Evolutionary conservation across 352 stramenopile species (phyloP).

Genomic region (Globisporangium cystogenes): DNA sequence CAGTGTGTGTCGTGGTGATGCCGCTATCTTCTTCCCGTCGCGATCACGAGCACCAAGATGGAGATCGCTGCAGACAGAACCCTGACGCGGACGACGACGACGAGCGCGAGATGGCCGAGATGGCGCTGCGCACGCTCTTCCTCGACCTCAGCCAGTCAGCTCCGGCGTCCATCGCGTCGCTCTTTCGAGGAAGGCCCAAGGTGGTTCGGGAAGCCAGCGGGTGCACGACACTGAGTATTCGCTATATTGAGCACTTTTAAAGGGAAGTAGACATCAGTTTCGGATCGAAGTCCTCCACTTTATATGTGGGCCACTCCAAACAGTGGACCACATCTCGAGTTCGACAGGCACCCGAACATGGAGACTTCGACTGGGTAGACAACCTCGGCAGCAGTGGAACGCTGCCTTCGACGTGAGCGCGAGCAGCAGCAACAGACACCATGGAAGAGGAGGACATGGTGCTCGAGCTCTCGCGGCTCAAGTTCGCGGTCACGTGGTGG

Average conservation of each 20-base stretch:
- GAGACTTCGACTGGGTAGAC: no score
- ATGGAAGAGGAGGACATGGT: conserved; percentile 6
- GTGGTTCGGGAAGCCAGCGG: conserved; percentile 7
- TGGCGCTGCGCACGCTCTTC: conserved; percentile 40
- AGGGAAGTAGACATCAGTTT: neutral
- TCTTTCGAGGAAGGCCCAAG: neutral
- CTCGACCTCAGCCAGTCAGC: conserved; percentile 32
- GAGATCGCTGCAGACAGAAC: neutral
- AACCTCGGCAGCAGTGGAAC: no score
- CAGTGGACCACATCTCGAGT: no score
- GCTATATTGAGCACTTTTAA: no score
- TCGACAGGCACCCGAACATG: no score
- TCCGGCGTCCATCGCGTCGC: neutral
- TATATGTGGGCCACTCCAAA: no score
- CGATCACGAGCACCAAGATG: neutral
- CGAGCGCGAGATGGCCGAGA: conserved; percentile 18
- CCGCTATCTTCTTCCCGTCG: neutral
- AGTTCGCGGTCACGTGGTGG: conserved; percentile 24
- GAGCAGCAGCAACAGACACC: neutral
- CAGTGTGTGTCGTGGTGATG: conserved; percentile 31
- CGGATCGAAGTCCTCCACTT: no score
- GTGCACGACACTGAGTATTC: conserved; percentile 4
- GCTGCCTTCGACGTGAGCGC: neutral
- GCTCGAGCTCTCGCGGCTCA: conserved; percentile 14
- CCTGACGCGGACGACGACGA: neutral